phyloP scores from a whole-genome alignment of 2,329 filamentous ascomycete species.

The Microcyclosporella mali region DNA sequence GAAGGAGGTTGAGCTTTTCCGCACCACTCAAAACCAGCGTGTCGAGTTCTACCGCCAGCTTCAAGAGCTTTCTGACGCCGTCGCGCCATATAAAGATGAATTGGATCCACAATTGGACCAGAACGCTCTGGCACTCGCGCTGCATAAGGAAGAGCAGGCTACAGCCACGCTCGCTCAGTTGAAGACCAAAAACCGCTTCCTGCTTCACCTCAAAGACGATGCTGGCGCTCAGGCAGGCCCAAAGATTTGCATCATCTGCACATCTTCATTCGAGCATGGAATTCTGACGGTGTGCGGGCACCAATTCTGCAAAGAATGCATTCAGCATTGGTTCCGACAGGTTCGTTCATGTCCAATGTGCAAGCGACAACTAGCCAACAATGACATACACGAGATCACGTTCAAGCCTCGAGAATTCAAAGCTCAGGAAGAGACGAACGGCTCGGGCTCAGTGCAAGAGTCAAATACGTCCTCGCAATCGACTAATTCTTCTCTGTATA shows the following conservation, averaged over 20 bases:
- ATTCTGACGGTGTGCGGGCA: conserved; percentile 84
- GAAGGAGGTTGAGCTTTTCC: conserved; percentile 70
- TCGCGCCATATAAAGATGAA: conserved; percentile 65
- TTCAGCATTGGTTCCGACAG: conserved; percentile 68
- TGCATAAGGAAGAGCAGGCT: conserved; percentile 47
- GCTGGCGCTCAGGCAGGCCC: conserved; percentile 49
- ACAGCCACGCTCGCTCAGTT: conserved; percentile 54
- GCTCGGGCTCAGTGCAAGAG: conserved; percentile 7
- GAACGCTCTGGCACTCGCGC: conserved; percentile 38
- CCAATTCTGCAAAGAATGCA: conserved; percentile 84
- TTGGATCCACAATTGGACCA: conserved; percentile 53
- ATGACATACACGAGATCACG: conserved; percentile 77
- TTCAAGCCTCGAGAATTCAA: conserved; percentile 69
- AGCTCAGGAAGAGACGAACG: conserved; percentile 52
- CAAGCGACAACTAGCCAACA: conserved; percentile 59
- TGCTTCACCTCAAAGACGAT: conserved; percentile 56
- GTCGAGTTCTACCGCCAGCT: conserved; percentile 87
- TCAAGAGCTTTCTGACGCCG: conserved; percentile 83
- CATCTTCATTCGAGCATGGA: conserved; percentile 67
- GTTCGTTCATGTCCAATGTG: conserved; percentile 79
- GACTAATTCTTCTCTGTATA: conserved; percentile 58
- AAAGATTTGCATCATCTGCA: conserved; percentile 80
- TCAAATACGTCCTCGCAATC: neutral
- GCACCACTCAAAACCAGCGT: conserved; percentile 72
- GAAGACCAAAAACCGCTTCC: conserved; percentile 70